Evolutionary conservation across 345 rosid species (phyloP).

Genomic region (Dovyalis caffra): DNA sequence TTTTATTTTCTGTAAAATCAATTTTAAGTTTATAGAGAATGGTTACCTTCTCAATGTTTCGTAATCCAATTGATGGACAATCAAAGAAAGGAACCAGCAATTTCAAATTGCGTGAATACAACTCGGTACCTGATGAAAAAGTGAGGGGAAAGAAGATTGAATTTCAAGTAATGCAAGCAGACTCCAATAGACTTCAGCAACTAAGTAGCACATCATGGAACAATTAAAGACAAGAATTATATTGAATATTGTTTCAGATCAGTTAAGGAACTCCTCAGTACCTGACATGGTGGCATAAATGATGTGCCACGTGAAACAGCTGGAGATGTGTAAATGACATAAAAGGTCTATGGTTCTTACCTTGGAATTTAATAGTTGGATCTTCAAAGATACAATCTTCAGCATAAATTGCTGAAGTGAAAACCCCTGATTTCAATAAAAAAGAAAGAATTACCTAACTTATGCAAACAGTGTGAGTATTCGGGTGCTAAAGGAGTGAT

Average conservation of each 20-base stretch:
- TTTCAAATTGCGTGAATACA: conserved; percentile 79
- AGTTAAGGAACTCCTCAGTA: no score
- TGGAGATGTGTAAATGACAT: neutral
- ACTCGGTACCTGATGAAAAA: conserved; percentile 48
- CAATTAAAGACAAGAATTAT: no score
- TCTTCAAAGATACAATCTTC: conserved; percentile 87
- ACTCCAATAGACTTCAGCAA: neutral
- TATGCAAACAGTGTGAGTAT: neutral
- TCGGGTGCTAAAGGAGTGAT: no score
- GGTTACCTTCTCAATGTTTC: conserved; percentile 62
- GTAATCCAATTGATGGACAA: conserved; percentile 62
- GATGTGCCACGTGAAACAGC: neutral
- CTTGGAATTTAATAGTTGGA: conserved; percentile 82
- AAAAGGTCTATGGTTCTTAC: conserved; percentile 29
- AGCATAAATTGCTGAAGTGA: conserved; percentile 56
- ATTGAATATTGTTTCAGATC: no score
- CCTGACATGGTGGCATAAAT: neutral
- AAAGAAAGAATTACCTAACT: neutral
- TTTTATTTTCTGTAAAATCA: neutral
- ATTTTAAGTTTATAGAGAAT: conserved; percentile 3
- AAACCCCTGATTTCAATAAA: conserved; percentile 47
- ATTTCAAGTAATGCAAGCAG: neutral
- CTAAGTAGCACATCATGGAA: neutral
- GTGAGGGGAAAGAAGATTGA: neutral
- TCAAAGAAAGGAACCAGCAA: conserved; percentile 87